Evolutionary conservation across 176 grass and related monocot species (phyloP).

Genomic region (Avena insularis): DNA sequence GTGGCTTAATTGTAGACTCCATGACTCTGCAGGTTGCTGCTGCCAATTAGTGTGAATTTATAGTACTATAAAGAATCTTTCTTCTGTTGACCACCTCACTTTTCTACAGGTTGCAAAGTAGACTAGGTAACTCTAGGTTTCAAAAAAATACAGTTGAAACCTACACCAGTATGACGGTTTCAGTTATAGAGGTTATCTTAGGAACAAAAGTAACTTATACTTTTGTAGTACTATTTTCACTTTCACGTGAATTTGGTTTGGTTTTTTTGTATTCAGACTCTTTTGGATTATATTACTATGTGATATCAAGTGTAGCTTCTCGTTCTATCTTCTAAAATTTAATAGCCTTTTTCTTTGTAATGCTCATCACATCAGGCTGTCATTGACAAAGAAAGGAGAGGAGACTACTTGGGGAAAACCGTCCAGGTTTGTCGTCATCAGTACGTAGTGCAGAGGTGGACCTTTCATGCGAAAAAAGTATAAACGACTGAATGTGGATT

Average conservation of each 20-base stretch:
- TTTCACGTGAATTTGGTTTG: conserved; percentile 17
- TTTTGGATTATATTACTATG: background rate
- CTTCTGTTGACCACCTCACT: conserved; percentile 43
- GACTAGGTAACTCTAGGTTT: conserved; percentile 38
- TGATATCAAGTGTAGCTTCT: conserved; percentile 13
- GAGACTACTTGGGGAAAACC: conserved; percentile 96
- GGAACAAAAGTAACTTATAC: conserved; percentile 6
- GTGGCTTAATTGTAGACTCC: conserved; percentile 51
- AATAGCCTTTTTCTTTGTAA: conserved; percentile 40
- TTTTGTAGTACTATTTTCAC: conserved; percentile 6
- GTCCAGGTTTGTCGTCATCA: conserved; percentile 69
- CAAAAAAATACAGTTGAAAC: conserved; percentile 41
- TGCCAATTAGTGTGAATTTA: conserved; percentile 29
- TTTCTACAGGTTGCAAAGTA: conserved; percentile 43
- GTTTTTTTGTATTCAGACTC: background rate
- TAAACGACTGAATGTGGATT: conserved; percentile 28
- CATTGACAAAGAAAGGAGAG: conserved; percentile 95
- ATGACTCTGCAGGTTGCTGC: conserved; percentile 44
- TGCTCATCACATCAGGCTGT: conserved; percentile 64
- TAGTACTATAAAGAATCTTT: conserved; percentile 40
- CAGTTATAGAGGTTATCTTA: conserved; percentile 34
- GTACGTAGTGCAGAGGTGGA: conserved; percentile 9
- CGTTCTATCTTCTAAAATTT: conserved; percentile 36
- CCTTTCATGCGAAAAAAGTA: conserved; percentile 20
- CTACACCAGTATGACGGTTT: conserved; percentile 29